Base-by-base conservation (phyloP, 169 alveolate species). In the Plasmodium relictum region DNA sequence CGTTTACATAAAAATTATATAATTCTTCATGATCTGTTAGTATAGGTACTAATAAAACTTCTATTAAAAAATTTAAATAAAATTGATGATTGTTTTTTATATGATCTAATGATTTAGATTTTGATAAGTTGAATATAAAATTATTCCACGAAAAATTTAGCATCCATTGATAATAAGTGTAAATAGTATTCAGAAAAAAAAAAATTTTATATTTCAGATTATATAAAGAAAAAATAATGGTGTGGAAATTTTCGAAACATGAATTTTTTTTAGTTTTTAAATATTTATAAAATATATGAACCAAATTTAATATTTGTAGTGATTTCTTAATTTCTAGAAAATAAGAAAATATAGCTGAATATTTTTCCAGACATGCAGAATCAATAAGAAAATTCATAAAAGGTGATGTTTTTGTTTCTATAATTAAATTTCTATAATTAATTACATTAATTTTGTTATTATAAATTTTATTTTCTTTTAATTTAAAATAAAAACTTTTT, bases 241-340 rank as follows among this genome's bases (percentile, higher is more conserved):
- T 56, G 16, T 86, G 70, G 9, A 52, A 73, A n/a, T 45, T 26
- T 12, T 86, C 76, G 41, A 39, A 69, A 45, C 41, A 45, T 31
- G 18, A 10, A 24, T 44, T 42, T 70, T 71, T 72, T 71, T 70
- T 61, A 4, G 63, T 59, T 26, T 73, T 86, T 18, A 86, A 7
- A 74, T 70, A 86, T 74, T 86, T 86, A 86, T 86, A 86, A 86
- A 86, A 86, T 86, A 86, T 86, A 63, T 86, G 87, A 6, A 86
- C 92, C 73, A 86, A 69, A 71, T 86, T 86, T 72, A 86, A 65
- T 71, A 86, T 52, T 14, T 86, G 92, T 14, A 86, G 59, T 2
- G 92, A 86, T 71, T 86, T 86, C 48, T 86, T 86, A 22, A 86
- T 86, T 71, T 86, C 92, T 70, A 86, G 62, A 62, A 86, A 71